Evolutionary conservation across 1,284 basidiomycete genomes (phyloP).

Genomic region (Melampsora americana): DNA sequence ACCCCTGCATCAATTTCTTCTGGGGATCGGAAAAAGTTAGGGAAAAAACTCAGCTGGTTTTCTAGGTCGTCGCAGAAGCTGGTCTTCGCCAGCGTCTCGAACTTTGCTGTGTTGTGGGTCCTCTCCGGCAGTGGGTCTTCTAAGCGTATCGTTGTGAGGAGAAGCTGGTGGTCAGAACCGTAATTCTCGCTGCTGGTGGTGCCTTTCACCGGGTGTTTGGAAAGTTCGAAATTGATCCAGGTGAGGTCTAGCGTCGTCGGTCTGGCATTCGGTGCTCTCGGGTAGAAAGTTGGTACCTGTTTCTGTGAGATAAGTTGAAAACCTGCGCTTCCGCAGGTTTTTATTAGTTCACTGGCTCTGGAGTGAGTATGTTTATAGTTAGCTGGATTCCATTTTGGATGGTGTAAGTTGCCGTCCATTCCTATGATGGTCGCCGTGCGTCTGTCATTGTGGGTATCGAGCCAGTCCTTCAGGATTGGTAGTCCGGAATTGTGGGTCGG

Average conservation of each 20-base stretch:
- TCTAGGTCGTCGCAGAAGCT: background rate
- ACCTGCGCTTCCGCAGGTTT: background rate
- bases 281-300: background rate
- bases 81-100: background rate
- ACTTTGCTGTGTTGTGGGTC: background rate
- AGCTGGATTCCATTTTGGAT: background rate
- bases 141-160: too few relatives aligned
- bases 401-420: conserved; percentile 5
- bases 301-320: background rate
- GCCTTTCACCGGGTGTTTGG: background rate
- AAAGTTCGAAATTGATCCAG: background rate
- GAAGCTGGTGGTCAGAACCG: background rate
- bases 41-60: background rate
- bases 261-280: background rate
- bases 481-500: background rate
- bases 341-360: background rate
- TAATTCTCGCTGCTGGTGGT: background rate
- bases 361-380: background rate
- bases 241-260: background rate
- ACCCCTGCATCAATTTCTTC: background rate
- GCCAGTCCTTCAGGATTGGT: background rate
- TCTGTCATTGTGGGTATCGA: background rate
- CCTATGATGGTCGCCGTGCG: background rate
- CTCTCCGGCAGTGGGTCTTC: background rate
- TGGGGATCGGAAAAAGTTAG: background rate